Evolutionary conservation across 495 filamentous ascomycete species (phyloP).

Genomic region (Penicillium parvum): DNA sequence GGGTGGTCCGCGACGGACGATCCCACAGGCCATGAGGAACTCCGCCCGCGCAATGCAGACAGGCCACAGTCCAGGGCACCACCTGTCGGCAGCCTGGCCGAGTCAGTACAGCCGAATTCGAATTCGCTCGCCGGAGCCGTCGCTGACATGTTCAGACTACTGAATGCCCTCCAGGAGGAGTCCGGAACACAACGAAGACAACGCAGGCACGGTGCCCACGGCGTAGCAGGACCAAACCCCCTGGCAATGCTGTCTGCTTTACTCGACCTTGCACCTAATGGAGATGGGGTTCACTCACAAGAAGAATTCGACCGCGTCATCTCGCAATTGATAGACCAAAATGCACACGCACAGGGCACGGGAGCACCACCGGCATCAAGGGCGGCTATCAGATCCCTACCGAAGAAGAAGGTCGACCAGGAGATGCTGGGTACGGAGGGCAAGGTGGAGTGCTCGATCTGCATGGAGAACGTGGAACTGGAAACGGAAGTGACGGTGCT

Average conservation of each 20-base stretch:
- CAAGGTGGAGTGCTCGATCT: slow-evolving; percentile 82
- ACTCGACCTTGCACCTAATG: slow-evolving; percentile 57
- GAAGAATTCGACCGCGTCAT: slow-evolving; percentile 89
- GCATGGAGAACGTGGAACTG: slow-evolving; percentile 78
- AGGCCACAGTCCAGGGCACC: slow-evolving; percentile 25
- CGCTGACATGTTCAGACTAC: slow-evolving; percentile 27
- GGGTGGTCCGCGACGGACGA: slow-evolving; percentile 10
- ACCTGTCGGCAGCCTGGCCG: slow-evolving; percentile 26
- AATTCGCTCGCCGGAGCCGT: no score
- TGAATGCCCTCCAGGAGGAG: slow-evolving; percentile 27
- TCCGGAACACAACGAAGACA: slow-evolving; percentile 9
- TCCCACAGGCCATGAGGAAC: slow-evolving; percentile 14
- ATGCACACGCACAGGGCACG: no score
- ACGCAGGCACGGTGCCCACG: slow-evolving; percentile 16
- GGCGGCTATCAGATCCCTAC: slow-evolving; percentile 67
- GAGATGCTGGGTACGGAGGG: slow-evolving; percentile 61
- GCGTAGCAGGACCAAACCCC: slow-evolving; percentile 26
- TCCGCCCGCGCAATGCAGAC: slow-evolving; percentile 32
- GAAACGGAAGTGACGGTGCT: slow-evolving; percentile 73
- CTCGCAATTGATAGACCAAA: slow-evolving; percentile 79
- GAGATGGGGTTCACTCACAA: slow-evolving; percentile 89
- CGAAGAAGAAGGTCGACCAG: slow-evolving; percentile 60
- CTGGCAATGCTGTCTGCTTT: slow-evolving; percentile 41
- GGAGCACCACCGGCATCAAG: slow-evolving; percentile 76
- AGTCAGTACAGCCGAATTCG: no score